Base-by-base conservation (phyloP, 495 filamentous ascomycete species). In the Hypoxylon subgilvum region DNA sequence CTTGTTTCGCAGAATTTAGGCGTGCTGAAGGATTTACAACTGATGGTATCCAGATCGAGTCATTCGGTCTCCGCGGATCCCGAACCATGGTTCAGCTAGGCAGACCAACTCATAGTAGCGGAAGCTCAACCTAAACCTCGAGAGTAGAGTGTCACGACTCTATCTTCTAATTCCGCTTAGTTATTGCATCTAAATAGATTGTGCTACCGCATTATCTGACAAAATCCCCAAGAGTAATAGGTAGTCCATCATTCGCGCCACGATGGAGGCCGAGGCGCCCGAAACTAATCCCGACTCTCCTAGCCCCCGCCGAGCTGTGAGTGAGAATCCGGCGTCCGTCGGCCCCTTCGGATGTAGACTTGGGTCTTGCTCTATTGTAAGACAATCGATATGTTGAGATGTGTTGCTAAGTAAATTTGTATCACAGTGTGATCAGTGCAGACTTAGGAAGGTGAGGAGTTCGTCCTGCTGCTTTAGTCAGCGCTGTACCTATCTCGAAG, bases 381-480 rank as follows among this genome's bases (percentile, higher is more conserved):
- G n/a, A 34, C 27, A 19, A 39, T 46, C 39, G 34, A 59, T 73
- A 72, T 39, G 53, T 63, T 45, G 52, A 63, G 54, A 53, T 30
- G 34, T 25, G 12, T 54, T 28, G 52, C 47, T 66, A 42, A 70
- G 47, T 59, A 53, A 27, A 25, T 40, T 12, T 35, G 16, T 35
- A 49, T 48, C 23, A 36, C 39, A 74, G 71, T 74, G 71, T 52
- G 71, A 74, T 57, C 69, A 72, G 54, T 74, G 71, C 50, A 69
- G 81, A 18, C 56, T 74, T 19, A 70, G 79, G 59, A 83, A 83
- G 73, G 81, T 82, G 21, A 69, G 80, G 69, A 74, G 14, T 8
- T 30, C 10, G 16, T 35, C 8, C 51, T 51, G 14, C 34, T 74
- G 5, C 30, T 39, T 22, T 22, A 44, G 34, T 25, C n/a, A 35